phyloP scores from a whole-genome alignment of 2,329 filamentous ascomycete species.

The Diaporthe sp. region DNA sequence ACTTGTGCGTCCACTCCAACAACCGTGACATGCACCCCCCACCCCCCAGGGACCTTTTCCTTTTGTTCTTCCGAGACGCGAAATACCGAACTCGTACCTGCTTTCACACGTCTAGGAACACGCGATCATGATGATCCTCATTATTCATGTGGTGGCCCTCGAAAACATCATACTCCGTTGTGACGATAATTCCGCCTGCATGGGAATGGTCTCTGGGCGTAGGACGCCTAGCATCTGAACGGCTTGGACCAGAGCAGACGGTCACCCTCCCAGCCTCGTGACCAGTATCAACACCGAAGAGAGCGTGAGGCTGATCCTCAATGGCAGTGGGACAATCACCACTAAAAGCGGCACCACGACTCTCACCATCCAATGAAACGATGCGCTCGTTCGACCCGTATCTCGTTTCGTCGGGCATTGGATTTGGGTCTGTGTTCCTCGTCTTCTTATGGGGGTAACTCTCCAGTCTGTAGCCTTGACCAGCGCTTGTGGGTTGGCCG shows the following conservation, averaged over 20 bases:
- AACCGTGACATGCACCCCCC: too few species aligned
- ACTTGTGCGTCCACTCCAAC: too few species aligned
- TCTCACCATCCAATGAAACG: background rate
- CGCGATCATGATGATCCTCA: background rate
- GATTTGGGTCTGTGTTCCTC: background rate
- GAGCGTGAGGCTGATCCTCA: background rate
- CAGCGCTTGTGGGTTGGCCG: background rate
- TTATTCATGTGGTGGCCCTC: background rate
- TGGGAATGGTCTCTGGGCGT: background rate
- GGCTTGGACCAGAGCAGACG: conserved; percentile 1
- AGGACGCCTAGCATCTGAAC: background rate
- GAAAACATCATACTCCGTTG: conserved; percentile 4
- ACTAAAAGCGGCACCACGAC: background rate
- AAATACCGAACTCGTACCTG: background rate
- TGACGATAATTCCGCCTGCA: background rate
- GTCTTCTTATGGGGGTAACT: conserved; percentile 9
- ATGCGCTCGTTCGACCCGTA: conserved; percentile 23
- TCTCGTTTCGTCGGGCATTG: background rate
- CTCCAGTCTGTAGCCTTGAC: background rate
- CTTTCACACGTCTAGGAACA: background rate
- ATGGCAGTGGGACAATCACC: background rate
- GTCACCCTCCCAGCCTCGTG: background rate
- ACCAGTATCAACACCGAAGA: background rate
- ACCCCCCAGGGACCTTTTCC: too few species aligned
- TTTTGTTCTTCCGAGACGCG: too few species aligned